Evolutionary conservation across 805 yeast genomes (phyloP), one percentile per base, ranked within the genome.

Genomic region (Saturnispora gosingensis): DNA sequence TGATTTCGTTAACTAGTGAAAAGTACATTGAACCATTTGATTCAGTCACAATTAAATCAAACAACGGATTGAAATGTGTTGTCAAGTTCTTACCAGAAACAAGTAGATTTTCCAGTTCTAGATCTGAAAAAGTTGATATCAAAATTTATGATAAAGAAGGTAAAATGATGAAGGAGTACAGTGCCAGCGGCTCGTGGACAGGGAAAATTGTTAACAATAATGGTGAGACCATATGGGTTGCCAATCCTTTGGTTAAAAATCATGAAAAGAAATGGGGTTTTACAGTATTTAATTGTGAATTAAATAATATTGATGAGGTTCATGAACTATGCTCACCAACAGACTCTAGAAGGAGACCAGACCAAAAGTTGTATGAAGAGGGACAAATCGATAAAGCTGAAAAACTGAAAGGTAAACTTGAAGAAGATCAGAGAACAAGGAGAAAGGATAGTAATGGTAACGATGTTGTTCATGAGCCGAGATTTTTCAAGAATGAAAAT

Each of bases 281-380:
- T 63, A 83, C 97, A 0, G 72, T 74, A 49, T 93, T 84, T 70
- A 82, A 96, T 0, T 88, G 95, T 8, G 76, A 83, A 39, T 71
- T 93, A 63, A 89, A 89, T 63, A 86, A 88, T 54, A 77, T 90
- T 39, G 86, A 96, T 0, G 70, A 64, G 3, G 67, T 91, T 13
- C 97, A 91, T 62, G 55, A 74, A 28, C 84, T 71, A 2, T 59
- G 90, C 39, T 84, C 97, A 5, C 90, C 90, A 3, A 87, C 93
- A 0, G 99, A 93, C 65, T 85, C 97, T 7, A 78, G 99, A 61
- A 67, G 82, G 44, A 77, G 99, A 62, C 98, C 97, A 0, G 99
- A 93, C 65, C 80, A 88, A 61, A 71, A 77, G 43, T 67, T 72
- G 2, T 88, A 88, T 59, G 95, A 88, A 62, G 63, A 75, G 16